Evolutionary conservation across 202 grass and related monocot species (phyloP), one percentile per base, ranked within the genome.

Genomic region (Carex sylvatica): DNA sequence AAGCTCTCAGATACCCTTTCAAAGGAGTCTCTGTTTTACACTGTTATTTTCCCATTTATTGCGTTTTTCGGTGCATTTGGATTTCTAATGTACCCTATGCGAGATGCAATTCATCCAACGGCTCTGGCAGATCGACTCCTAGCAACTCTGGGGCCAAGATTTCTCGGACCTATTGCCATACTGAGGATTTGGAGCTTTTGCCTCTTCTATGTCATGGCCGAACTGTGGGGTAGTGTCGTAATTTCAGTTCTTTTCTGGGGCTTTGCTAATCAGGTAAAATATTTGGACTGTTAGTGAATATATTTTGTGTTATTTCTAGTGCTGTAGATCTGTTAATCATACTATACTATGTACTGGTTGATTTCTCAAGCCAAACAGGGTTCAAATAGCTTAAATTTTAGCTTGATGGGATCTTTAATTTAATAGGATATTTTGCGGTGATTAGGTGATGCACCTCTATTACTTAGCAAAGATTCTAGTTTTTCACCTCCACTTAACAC

Each of bases 191-290:
- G 95, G 95, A 93, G 92, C 85, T 98, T 98, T 85, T 98, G 92
- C 71, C 86, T 95, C 70, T 98, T 98, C 82, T 95, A 98, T 72
- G 95, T 93, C 68, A 98, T 98, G 95, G 95, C 95, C 0, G 95
- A 98, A 89, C 86, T 98, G 30, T 95, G 95, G 92, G 95, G 95
- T 1, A 98, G 95, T 86, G 92, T 98, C 16, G 95, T 98, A 40
- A 94, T 95, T 82, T 98, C 92, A 3, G 95, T 98, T 54, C 95
- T 98, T 10, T 98, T 98, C 77, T 95, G 95, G 92, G 95, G 90
- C 2, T 98, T 98, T 36, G 95, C 92, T 4, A 98, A 98, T 87
- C 95, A 98, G 95, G 95, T 91, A 84, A 70, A 55, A 58, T 82
- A 59, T 65, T 81, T 81, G 22, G 42, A 18, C 54, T 54, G 71